phyloP scores from a whole-genome alignment of 139 green algal genomes.

The Haematococcus lacustris region DNA sequence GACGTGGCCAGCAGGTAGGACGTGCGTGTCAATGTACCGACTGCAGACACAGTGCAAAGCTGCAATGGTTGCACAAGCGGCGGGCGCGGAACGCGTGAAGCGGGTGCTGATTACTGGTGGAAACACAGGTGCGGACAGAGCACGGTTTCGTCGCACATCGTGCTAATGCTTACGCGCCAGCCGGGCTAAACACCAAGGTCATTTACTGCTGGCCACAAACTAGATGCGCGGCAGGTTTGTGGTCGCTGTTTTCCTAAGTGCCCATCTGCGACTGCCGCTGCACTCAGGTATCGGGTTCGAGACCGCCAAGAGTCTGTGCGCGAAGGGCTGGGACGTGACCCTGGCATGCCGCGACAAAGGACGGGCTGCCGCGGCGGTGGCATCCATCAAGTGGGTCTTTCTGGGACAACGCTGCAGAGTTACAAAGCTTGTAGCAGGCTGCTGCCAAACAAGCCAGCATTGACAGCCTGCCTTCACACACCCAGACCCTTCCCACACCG shows the following conservation, averaged over 20 bases:
- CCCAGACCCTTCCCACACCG: not conserved
- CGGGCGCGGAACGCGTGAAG: too few relatives aligned
- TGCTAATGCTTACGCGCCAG: not conserved
- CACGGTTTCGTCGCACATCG: not conserved
- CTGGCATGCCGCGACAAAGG: slow-evolving; percentile 50
- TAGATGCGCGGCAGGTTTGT: not conserved
- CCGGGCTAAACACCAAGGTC: not conserved
- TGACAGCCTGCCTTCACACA: not conserved
- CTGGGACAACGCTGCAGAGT: too few relatives aligned
- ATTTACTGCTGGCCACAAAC: not conserved
- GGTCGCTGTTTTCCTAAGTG: not conserved
- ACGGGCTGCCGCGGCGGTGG: slow-evolving; percentile 39
- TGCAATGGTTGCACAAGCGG: too few relatives aligned
- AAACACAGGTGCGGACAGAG: slow-evolving; percentile 29
- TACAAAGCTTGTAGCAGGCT: not conserved
- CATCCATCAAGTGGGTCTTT: slow-evolving; percentile 28
- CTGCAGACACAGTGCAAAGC: too few relatives aligned
- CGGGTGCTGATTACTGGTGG: slow-evolving; percentile 32
- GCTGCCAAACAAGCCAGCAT: not conserved
- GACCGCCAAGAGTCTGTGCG: slow-evolving; percentile 49
- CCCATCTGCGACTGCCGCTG: not conserved
- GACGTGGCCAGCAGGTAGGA: too few relatives aligned
- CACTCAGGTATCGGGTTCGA: slow-evolving; percentile 63
- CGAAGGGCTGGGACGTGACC: slow-evolving; percentile 49
- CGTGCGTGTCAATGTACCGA: too few relatives aligned